Evolutionary conservation across 1,284 basidiomycete genomes (phyloP).

Genomic region (Agroathelia rolfsii): DNA sequence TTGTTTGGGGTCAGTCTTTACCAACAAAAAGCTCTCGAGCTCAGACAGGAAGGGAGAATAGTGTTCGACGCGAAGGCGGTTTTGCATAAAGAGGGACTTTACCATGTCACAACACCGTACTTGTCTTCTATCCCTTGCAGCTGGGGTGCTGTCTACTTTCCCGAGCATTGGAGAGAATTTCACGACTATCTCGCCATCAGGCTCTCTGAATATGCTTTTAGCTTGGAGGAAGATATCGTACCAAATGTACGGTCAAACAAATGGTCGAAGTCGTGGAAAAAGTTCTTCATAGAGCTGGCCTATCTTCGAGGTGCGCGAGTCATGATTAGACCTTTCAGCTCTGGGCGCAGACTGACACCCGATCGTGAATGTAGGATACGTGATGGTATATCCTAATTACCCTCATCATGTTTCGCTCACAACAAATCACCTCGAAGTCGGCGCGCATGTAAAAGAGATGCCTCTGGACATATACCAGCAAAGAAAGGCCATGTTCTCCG

Average conservation of each 20-base stretch:
- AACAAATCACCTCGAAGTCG: conserved; percentile 77
- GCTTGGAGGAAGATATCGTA: conserved; percentile 42
- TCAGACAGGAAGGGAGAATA: conserved; percentile 56
- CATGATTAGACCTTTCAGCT: too few species aligned
- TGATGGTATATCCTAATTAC: conserved; percentile 83
- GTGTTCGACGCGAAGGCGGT: conserved; percentile 55
- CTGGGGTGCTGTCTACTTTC: conserved; percentile 87
- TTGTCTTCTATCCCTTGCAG: conserved; percentile 79
- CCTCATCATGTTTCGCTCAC: conserved; percentile 60
- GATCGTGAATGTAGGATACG: too few species aligned
- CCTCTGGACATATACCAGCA: conserved; percentile 38
- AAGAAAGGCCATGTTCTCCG: conserved; percentile 53
- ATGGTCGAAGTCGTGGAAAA: conserved; percentile 79
- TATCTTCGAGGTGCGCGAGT: conserved; percentile 70
- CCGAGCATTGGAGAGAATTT: conserved; percentile 77
- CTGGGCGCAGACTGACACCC: too few species aligned
- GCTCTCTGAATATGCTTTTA: conserved; percentile 38
- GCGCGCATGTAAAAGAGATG: conserved; percentile 61
- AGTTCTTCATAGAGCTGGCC: conserved; percentile 76
- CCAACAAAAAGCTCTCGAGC: conserved; percentile 72
- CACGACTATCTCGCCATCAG: conserved; percentile 63
- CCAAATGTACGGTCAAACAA: conserved; percentile 67
- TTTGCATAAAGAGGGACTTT: conserved; percentile 34
- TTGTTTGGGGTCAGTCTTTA: conserved; percentile 77
- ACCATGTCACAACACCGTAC: conserved; percentile 52